Evolutionary conservation across 2,329 filamentous ascomycete genomes (phyloP).

Genomic region (Talaromyces pinophilus): DNA sequence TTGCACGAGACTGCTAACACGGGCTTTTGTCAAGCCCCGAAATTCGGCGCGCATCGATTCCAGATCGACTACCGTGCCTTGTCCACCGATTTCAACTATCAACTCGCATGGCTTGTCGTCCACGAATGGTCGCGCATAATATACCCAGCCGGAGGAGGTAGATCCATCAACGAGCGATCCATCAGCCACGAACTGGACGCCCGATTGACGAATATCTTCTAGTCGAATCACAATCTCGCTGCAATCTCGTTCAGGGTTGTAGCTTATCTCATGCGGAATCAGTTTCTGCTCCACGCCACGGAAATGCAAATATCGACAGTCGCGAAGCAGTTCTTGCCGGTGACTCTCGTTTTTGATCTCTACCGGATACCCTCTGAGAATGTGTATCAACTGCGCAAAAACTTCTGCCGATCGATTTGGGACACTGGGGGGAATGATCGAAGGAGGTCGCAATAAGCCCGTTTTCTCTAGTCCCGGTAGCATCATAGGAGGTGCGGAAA

Average conservation of each 20-base stretch:
- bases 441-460: constrained; percentile 79
- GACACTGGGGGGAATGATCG: constrained; percentile 78
- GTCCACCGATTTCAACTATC: constrained; percentile 74
- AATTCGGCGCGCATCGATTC: constrained; percentile 66
- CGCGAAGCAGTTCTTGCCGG: constrained; percentile 73
- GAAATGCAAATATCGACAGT: constrained; percentile 91
- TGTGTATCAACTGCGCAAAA: constrained; percentile 78
- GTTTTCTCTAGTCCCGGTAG: constrained; percentile 83
- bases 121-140: constrained; percentile 83
- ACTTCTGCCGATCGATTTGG: constrained; percentile 79
- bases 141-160: constrained; percentile 58
- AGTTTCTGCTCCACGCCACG: constrained; percentile 87
- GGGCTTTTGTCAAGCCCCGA: constrained; percentile 67
- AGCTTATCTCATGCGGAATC: constrained; percentile 73
- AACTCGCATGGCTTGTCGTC: constrained; percentile 73
- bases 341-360: constrained; percentile 75
- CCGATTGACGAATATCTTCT: constrained; percentile 86
- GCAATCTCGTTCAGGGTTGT: constrained; percentile 67
- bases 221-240: constrained; percentile 78
- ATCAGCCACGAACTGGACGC: constrained; percentile 66
- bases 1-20: constrained; percentile 72
- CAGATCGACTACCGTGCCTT: constrained; percentile 62
- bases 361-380: constrained; percentile 81
- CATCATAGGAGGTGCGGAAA: constrained; percentile 73
- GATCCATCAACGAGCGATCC: constrained; percentile 29